These are phyloP conservation scores for Cryptococcus sp. DNA, from an alignment of 1,284 basidiomycete species.

Conservation along the genomic window DNA sequence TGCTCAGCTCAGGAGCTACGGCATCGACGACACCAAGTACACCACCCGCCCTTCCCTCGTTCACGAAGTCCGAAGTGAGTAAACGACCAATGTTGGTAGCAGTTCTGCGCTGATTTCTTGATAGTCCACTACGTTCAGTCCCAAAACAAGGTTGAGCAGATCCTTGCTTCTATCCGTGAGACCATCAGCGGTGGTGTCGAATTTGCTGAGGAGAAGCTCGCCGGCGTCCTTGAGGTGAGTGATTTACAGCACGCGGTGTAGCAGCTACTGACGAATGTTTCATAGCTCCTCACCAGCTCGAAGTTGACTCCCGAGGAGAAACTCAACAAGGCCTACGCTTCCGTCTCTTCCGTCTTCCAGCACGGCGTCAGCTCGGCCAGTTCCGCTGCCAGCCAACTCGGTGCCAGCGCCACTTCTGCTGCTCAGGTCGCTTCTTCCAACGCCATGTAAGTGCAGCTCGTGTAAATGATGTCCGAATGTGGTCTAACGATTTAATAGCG, in stretches of 20 bases:
- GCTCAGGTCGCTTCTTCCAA: conserved; percentile 42
- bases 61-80: conserved; percentile 64
- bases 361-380: conserved; percentile 39
- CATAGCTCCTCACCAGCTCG: conserved; percentile 40
- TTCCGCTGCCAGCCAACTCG: conserved; percentile 34
- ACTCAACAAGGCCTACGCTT: conserved; percentile 48
- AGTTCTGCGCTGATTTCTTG: conserved; percentile 12
- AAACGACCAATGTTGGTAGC: neutral
- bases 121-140: conserved; percentile 68
- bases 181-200: conserved; percentile 65
- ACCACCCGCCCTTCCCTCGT: conserved; percentile 68
- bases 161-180: conserved; percentile 64
- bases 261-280: conserved; percentile 1
- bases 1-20: conserved; percentile 73
- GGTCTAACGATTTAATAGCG: conserved; percentile 6
- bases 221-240: conserved; percentile 43
- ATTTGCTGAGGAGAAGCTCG: conserved; percentile 68
- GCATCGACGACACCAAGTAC: conserved; percentile 66
- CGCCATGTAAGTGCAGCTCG: conserved; percentile 24
- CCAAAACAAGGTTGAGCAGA: conserved; percentile 60
- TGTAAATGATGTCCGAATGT: neutral
- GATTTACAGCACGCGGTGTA: neutral
- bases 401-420: conserved; percentile 39
- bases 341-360: conserved; percentile 38
- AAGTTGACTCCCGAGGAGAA: conserved; percentile 53